phyloP scores from a whole-genome alignment of 331 rosid species.

The Saraca asoca region DNA sequence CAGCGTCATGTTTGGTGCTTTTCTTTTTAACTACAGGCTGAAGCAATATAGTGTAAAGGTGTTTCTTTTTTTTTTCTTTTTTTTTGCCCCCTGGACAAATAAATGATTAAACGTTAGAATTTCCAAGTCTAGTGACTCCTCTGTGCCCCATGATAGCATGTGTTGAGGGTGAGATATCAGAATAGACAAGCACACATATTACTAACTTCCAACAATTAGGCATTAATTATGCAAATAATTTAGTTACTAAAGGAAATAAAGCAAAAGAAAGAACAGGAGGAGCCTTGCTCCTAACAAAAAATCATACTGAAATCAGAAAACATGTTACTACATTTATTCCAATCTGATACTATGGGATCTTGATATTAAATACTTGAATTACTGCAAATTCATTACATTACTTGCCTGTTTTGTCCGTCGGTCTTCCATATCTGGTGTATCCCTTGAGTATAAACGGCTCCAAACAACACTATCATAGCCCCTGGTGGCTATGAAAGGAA shows the following conservation, averaged over 20 bases:
- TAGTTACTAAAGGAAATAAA: neutral
- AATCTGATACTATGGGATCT: neutral
- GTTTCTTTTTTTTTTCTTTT: too few species aligned
- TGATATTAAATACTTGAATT: slow-evolving; percentile 8
- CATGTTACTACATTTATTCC: slow-evolving; percentile 5
- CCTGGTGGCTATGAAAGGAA: slow-evolving; percentile 83
- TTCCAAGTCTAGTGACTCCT: neutral
- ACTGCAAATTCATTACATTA: slow-evolving; percentile 15
- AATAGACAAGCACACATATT: too few species aligned
- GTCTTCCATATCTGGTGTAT: slow-evolving; percentile 57
- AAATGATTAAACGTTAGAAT: too few species aligned
- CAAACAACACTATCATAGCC: slow-evolving; percentile 95
- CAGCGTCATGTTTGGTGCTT: neutral
- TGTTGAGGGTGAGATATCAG: slow-evolving; percentile 6
- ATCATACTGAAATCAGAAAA: neutral
- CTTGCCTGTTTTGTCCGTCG: slow-evolving; percentile 66
- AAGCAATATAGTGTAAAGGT: too few species aligned
- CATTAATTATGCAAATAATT: neutral
- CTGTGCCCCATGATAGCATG: neutral
- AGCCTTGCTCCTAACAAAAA: neutral
- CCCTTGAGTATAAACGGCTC: slow-evolving; percentile 93
- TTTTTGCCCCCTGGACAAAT: too few species aligned
- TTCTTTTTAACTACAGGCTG: neutral
- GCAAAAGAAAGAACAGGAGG: neutral
- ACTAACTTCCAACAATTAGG: too few species aligned